Percentiles rank a stretch among this genome's conserved stretches.
Evolutionary conservation across 192 early-diverging fungal species (phyloP).

Genomic region (Gigaspora rosea): DNA sequence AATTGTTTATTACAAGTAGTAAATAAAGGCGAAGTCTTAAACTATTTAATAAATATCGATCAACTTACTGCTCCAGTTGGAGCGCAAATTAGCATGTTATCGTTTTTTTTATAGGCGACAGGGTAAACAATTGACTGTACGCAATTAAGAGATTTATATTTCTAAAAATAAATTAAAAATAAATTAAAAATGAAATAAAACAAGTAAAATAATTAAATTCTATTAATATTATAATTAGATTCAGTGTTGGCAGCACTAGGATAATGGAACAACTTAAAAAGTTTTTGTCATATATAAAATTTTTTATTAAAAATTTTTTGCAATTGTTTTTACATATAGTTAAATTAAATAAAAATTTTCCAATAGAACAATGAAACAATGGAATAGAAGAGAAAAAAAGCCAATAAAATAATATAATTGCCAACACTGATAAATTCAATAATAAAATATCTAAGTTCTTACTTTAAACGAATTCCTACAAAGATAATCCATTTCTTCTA

Average conservation of each 20-base stretch:
- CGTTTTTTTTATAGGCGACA: conserved; percentile 90
- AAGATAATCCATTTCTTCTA: conserved; percentile 74
- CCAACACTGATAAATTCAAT: background rate
- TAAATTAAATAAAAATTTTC: too few species aligned
- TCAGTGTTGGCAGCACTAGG: too few species aligned
- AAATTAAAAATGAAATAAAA: background rate
- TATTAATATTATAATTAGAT: background rate
- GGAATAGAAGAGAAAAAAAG: too few species aligned
- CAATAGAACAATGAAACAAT: too few species aligned
- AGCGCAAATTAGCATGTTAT: conserved; percentile 98
- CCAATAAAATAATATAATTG: too few species aligned
- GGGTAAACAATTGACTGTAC: conserved; percentile 96
- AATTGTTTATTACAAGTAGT: background rate
- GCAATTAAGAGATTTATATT: conserved; percentile 87
- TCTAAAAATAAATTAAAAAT: conserved; percentile 32
- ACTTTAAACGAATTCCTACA: conserved; percentile 77
- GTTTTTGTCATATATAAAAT: too few species aligned
- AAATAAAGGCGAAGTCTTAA: background rate
- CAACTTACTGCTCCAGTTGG: conserved; percentile 89
- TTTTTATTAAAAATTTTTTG: too few species aligned
- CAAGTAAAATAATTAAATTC: background rate
- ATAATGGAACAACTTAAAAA: too few species aligned
- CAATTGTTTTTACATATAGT: too few species aligned
- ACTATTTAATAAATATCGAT: conserved; percentile 1
- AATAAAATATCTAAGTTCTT: background rate